phyloP scores from a whole-genome alignment of 2,329 filamentous ascomycete genomes.

The Grosmannia clavigera region DNA sequence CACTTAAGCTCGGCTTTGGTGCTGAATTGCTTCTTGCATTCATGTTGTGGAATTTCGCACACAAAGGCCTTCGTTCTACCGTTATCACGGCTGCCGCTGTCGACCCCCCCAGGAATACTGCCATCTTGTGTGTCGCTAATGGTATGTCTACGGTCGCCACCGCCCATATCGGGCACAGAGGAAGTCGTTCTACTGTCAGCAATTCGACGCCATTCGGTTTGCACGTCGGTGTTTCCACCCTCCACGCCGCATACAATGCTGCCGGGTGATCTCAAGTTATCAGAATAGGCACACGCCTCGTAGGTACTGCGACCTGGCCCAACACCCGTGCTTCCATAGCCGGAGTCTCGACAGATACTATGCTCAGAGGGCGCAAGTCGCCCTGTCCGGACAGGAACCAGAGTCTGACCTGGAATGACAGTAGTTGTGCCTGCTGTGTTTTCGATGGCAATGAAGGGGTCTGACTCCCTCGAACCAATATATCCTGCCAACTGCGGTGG shows the following conservation, averaged over 20 bases:
- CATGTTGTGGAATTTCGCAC: background rate
- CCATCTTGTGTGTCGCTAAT: background rate
- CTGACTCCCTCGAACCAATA: background rate
- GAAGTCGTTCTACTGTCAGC: background rate
- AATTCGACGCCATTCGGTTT: background rate
- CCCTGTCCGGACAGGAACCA: background rate
- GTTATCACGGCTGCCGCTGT: background rate
- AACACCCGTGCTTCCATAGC: background rate
- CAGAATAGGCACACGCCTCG: background rate
- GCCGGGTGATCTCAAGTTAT: background rate
- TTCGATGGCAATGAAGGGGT: background rate
- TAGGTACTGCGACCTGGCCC: background rate
- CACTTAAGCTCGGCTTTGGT: conserved; percentile 46
- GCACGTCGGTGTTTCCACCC: background rate
- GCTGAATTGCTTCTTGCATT: conserved; percentile 21
- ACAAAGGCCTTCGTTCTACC: too few relatives aligned
- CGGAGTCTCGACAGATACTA: background rate
- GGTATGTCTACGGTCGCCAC: background rate
- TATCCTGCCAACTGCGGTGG: background rate
- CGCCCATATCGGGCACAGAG: background rate
- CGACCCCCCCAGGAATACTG: background rate
- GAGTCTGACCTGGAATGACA: background rate
- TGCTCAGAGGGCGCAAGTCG: background rate
- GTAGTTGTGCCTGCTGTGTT: background rate
- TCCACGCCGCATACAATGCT: background rate